A percentile compares a stretch with the other conserved stretches of the same genome.
Evolutionary conservation across 2,329 filamentous ascomycete species (phyloP).

Genomic region (Aspergillus sp.): DNA sequence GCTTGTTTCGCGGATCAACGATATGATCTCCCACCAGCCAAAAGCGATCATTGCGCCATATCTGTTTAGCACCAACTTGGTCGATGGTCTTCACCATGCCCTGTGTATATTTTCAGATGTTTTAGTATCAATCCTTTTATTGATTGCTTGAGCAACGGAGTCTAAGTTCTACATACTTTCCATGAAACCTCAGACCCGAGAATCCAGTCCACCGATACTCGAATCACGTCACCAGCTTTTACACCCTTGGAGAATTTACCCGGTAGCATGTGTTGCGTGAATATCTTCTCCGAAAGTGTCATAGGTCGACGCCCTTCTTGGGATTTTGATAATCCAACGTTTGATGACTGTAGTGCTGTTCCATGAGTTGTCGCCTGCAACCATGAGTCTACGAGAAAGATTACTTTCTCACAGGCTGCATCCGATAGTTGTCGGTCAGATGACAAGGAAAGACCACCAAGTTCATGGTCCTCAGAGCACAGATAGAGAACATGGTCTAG

Average conservation of each 20-base stretch:
- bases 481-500: neutral
- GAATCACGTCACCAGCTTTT: conserved; percentile 36
- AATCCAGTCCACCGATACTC: conserved; percentile 44
- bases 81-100: conserved; percentile 41
- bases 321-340: neutral
- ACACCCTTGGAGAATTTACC: conserved; percentile 12
- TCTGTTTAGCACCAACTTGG: conserved; percentile 35
- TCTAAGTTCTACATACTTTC: conserved; percentile 15
- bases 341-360: neutral
- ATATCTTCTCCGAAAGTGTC: conserved; percentile 32
- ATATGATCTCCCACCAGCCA: conserved; percentile 49
- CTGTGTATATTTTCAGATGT: conserved; percentile 4
- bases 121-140: no score
- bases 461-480: neutral
- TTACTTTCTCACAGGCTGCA: neutral
- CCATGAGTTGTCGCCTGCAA: neutral
- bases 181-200: conserved; percentile 43
- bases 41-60: conserved; percentile 48
- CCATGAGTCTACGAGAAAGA: neutral
- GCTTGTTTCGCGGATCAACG: conserved; percentile 42
- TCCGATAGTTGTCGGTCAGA: neutral
- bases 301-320: neutral
- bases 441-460: neutral
- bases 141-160: neutral
- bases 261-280: conserved; percentile 35